Evolutionary conservation across 805 yeast genomes (phyloP).

Genomic region (Pichia nanzhaoensis): DNA sequence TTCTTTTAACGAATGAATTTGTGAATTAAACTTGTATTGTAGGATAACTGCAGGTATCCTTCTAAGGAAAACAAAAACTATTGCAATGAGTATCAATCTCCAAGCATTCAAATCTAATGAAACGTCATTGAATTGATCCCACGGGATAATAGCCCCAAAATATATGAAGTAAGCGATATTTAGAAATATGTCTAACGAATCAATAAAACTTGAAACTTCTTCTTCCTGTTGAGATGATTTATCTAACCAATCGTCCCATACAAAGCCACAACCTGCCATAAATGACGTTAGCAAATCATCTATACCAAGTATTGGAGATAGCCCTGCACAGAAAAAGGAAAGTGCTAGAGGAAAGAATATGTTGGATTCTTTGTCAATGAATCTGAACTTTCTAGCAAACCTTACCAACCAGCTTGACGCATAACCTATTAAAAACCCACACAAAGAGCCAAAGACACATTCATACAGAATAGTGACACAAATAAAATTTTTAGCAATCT

Average conservation of each 20-base stretch:
- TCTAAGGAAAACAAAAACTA: conserved; percentile 45
- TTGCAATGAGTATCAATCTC: conserved; percentile 43
- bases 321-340: conserved; percentile 49
- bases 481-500: conserved; percentile 55
- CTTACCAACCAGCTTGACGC: conserved; percentile 41
- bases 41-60: conserved; percentile 50
- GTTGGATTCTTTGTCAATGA: conserved; percentile 55
- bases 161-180: conserved; percentile 60
- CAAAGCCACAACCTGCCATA: conserved; percentile 62
- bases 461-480: conserved; percentile 53
- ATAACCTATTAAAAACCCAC: conserved; percentile 50
- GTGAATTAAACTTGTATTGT: conserved; percentile 51
- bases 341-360: conserved; percentile 43
- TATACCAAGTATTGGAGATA: conserved; percentile 60
- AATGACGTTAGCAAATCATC: conserved; percentile 67
- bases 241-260: conserved; percentile 59
- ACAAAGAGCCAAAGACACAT: conserved; percentile 45
- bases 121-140: conserved; percentile 49
- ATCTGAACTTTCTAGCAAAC: conserved; percentile 40
- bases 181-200: conserved; percentile 53
- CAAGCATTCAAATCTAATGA: conserved; percentile 41
- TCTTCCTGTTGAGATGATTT: conserved; percentile 33
- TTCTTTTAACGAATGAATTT: conserved; percentile 53
- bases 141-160: conserved; percentile 62
- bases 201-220: conserved; percentile 47